Base-by-base conservation (phyloP, 192 early-diverging fungal genomes). In the Rhizoclosmatium sp. region DNA sequence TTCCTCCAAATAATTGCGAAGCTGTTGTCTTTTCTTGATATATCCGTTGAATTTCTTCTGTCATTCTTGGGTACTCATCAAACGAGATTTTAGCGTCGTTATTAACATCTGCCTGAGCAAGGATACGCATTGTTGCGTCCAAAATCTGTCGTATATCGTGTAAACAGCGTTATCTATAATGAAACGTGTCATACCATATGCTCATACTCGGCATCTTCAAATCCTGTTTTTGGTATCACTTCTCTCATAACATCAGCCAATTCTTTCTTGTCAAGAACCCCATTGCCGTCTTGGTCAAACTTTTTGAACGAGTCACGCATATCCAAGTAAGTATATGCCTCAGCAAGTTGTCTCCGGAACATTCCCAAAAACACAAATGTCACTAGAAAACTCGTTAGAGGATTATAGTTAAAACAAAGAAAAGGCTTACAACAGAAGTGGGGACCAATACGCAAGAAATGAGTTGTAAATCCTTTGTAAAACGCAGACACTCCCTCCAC, bases 401-500 rank as follows among this genome's bases (percentile, higher is more conserved):
- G 76, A 40, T 31, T 59, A 47, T 16, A 12, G 19, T 59, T 62
- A 47, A 47, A 69, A 10, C 54, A 45, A 60, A 31, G 65, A 0
- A 4, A 41, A 23, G 3, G 74, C 86, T 81, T 79, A 88, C 87
- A 80, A 51, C 91, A 93, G 64, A 93, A 93, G 76, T 93, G 93
- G 49, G 93, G 93, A 16, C 93, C 93, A 75, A 93, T 93, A 41
- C 93, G 86, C 81, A 93, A 86, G 70, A 93, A 93, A 56, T 93
- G 93, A 3, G 92, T 90, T 19, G 83, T 81, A 71, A 93, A 89
- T 64, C 93, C 93, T 70, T 91, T 92, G 81, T 93, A 93, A 59
- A 93, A 91, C 2, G 93, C 89, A 10, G 81, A 70, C 31, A 81
- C 80, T 14, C 93, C 93, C 81, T 93, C 93, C 70, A 83, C 79